These are phyloP conservation scores for Penicillium psychrosexuale DNA, from an alignment of 2,329 filamentous ascomycete species.

Conservation along the genomic window DNA sequence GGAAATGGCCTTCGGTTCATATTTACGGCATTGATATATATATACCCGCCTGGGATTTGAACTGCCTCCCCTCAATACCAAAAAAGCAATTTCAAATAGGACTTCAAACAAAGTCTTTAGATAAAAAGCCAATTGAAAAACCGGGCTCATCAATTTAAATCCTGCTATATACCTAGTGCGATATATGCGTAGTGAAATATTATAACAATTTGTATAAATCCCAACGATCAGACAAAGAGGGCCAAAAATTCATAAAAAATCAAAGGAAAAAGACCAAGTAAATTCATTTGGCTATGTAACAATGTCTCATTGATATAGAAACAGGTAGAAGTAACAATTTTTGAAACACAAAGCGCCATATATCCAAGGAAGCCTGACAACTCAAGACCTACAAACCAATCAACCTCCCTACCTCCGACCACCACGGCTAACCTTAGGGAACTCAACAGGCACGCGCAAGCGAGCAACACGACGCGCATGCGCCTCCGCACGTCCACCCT, in stretches of 20 bases:
- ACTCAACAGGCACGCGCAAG: slow-evolving; percentile 73
- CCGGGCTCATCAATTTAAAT: not conserved
- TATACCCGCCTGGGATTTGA: not conserved
- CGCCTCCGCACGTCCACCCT: slow-evolving; percentile 60
- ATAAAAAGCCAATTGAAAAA: not conserved
- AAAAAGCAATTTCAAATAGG: not conserved
- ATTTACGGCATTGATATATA: not conserved
- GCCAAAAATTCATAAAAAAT: not conserved
- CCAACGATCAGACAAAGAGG: not conserved
- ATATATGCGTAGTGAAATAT: not conserved
- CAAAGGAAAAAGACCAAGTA: not conserved
- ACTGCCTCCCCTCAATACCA: not conserved
- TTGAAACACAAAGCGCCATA: slow-evolving; percentile 9
- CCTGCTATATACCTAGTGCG: not conserved
- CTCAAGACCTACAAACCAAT: slow-evolving; percentile 5
- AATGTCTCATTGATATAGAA: slow-evolving; percentile 7
- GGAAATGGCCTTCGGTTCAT: no score
- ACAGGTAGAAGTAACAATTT: slow-evolving; percentile 10
- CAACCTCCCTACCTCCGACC: slow-evolving; percentile 28
- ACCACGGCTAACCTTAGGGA: slow-evolving; percentile 62
- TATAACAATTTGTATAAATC: not conserved
- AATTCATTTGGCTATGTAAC: slow-evolving; percentile 12
- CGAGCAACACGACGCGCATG: slow-evolving; percentile 58
- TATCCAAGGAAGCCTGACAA: not conserved
- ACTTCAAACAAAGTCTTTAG: no score